Conservation (phyloP, 306 rosid genomes). For the Acacia crassicarpa region DNA sequence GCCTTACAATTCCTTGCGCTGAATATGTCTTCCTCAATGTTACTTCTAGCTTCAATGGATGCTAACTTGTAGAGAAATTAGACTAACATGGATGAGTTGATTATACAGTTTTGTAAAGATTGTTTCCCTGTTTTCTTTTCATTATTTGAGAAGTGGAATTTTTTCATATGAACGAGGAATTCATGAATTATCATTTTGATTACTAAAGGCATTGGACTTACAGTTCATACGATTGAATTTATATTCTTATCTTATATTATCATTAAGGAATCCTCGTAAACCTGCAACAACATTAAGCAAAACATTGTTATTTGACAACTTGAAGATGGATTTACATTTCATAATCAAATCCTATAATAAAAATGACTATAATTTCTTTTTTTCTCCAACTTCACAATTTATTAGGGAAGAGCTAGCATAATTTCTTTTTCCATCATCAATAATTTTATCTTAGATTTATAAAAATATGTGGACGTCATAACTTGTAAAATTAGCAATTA, state of each 20-base stretch:
- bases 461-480: background rate
- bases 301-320: background rate
- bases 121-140: background rate
- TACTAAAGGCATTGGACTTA: background rate
- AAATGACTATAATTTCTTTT: background rate
- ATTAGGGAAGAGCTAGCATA: background rate
- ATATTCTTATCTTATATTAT: background rate
- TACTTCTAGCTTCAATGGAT: slow-evolving; percentile 2
- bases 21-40: slow-evolving; percentile 26
- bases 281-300: background rate
- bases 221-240: background rate
- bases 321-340: background rate
- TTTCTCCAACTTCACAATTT: background rate
- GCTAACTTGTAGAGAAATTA: background rate
- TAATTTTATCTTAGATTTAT: background rate
- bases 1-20: slow-evolving; percentile 34
- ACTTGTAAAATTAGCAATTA: background rate
- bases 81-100: background rate
- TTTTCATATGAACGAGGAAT: background rate
- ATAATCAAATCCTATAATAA: background rate
- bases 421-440: background rate
- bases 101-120: background rate
- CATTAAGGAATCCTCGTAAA: background rate
- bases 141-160: background rate
- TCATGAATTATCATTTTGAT: background rate